These are phyloP conservation scores for Leccinum fallax DNA, from an alignment of 1,284 basidiomycete genomes.

Conservation along the genomic window DNA sequence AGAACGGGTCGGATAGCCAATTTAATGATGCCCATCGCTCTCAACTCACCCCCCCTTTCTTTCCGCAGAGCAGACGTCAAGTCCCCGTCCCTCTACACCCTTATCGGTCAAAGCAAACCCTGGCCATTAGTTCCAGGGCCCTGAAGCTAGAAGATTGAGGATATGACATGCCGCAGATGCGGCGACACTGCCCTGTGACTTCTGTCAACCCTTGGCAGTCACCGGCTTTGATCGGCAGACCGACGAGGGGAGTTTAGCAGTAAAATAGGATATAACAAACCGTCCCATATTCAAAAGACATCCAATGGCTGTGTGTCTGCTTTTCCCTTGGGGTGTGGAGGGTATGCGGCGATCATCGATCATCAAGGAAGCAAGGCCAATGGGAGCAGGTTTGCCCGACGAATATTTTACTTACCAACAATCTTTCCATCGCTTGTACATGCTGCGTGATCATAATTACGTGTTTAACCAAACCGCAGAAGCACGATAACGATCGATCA, in stretches of 20 bases:
- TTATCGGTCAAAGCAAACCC: slow-evolving; percentile 45
- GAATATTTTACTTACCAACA: slow-evolving; percentile 2
- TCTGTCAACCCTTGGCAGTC: slow-evolving; percentile 40
- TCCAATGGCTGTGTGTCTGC: slow-evolving; percentile 30
- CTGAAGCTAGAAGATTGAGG: slow-evolving; percentile 10
- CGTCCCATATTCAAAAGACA: slow-evolving; percentile 44
- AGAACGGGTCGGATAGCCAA: not conserved
- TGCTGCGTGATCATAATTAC: not conserved
- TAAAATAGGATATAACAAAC: slow-evolving; percentile 15
- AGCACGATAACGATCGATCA: slow-evolving; percentile 15
- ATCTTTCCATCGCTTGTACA: not conserved
- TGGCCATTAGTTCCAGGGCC: slow-evolving; percentile 43
- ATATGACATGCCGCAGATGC: slow-evolving; percentile 45
- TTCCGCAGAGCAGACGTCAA: slow-evolving; percentile 32
- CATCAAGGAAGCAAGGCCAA: not conserved
- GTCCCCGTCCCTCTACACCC: slow-evolving; percentile 47
- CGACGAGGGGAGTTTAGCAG: slow-evolving; percentile 41
- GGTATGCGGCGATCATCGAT: not conserved
- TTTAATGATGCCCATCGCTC: not conserved
- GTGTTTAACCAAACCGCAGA: not conserved
- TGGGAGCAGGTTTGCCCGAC: slow-evolving; percentile 1
- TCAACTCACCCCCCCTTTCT: not conserved
- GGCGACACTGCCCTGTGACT: slow-evolving; percentile 37
- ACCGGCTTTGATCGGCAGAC: slow-evolving; percentile 48
- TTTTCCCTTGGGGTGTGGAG: not conserved